phyloP scores from a whole-genome alignment of 805 yeast species.

The Starmerella cellae region DNA sequence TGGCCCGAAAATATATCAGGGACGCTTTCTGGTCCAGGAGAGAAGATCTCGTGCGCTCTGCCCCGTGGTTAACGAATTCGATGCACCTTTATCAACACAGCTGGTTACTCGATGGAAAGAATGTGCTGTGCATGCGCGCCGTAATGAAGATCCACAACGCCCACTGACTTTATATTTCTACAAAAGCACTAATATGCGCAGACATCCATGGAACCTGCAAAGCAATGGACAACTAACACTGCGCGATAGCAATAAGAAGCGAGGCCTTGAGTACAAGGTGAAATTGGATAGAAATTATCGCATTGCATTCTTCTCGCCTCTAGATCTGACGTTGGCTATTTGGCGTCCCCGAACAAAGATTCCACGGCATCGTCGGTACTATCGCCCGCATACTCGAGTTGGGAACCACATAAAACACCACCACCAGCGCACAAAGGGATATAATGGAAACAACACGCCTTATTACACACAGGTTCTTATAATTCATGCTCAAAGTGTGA shows the following conservation, averaged over 20 bases:
- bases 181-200: conserved; percentile 32
- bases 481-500: conserved; percentile 11
- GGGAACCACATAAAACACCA: background rate
- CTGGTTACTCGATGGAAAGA: conserved; percentile 69
- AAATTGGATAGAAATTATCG: conserved; percentile 22
- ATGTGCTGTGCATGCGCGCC: conserved; percentile 55
- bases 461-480: conserved; percentile 6
- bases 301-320: conserved; percentile 45
- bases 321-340: conserved; percentile 59
- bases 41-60: conserved; percentile 20
- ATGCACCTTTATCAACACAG: conserved; percentile 32
- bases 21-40: conserved; percentile 55
- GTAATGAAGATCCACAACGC: conserved; percentile 37
- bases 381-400: background rate
- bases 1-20: conserved; percentile 40
- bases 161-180: conserved; percentile 58
- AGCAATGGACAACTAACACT: conserved; percentile 49
- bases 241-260: conserved; percentile 25
- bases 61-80: conserved; percentile 23
- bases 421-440: background rate
- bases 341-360: conserved; percentile 22
- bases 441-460: background rate
- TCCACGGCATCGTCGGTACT: background rate
- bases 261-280: conserved; percentile 20
- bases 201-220: background rate